Evolutionary conservation across 768 basidiomycete species (phyloP).

Genomic region (Pleurotus platypus): DNA sequence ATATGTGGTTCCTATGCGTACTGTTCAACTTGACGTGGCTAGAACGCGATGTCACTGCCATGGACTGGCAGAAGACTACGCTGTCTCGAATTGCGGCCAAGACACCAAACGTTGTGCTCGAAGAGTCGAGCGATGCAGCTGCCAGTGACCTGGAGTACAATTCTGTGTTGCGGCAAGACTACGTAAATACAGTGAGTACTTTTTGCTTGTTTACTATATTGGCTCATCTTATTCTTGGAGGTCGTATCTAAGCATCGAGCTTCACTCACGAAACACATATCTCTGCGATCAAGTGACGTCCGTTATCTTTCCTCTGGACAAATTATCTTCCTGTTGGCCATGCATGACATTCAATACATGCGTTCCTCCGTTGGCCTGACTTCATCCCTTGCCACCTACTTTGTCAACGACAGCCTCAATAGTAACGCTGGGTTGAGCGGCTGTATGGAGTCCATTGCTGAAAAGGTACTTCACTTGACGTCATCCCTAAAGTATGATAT

Average conservation of each 20-base stretch:
- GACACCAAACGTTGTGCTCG: constrained; percentile 82
- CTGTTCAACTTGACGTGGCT: constrained; percentile 75
- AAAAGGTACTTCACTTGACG: constrained; percentile 52
- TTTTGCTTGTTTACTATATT: not conserved
- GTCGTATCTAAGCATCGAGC: constrained; percentile 66
- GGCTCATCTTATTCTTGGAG: constrained; percentile 33
- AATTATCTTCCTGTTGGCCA: constrained; percentile 77
- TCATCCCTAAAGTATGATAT: not conserved
- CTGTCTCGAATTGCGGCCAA: constrained; percentile 78
- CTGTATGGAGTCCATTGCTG: constrained; percentile 85
- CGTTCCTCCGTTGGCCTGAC: constrained; percentile 77
- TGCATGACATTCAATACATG: constrained; percentile 87
- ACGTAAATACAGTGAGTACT: constrained; percentile 61
- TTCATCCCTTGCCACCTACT: constrained; percentile 82
- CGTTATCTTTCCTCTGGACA: constrained; percentile 77
- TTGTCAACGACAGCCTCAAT: constrained; percentile 84
- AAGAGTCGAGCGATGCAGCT: constrained; percentile 77
- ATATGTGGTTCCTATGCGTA: constrained; percentile 91
- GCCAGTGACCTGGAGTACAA: constrained; percentile 92
- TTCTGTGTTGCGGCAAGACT: constrained; percentile 84
- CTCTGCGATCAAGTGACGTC: constrained; percentile 63
- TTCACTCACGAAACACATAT: constrained; percentile 61
- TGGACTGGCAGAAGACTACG: constrained; percentile 78
- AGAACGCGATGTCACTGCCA: constrained; percentile 54
- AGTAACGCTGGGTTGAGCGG: constrained; percentile 57